phyloP scores from a whole-genome alignment of 176 grass and related monocot genomes.

The Oryza meyeriana region DNA sequence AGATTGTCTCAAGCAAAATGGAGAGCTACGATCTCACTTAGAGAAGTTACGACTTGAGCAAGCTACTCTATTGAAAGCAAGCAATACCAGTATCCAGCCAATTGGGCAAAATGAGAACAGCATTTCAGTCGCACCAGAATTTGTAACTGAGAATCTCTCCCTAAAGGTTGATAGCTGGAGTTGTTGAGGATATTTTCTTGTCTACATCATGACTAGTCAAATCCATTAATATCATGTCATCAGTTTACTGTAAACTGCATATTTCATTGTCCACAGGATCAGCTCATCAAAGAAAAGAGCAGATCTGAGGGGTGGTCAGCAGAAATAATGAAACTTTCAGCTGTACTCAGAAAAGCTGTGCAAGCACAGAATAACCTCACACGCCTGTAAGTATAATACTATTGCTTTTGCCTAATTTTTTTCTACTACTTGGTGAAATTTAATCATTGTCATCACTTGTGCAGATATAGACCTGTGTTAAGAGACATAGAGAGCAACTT shows the following conservation, averaged over 20 bases:
- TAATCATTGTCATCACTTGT: conserved; percentile 24
- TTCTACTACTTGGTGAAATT: not conserved
- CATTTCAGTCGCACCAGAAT: conserved; percentile 41
- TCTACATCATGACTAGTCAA: conserved; percentile 1
- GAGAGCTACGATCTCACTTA: conserved; percentile 63
- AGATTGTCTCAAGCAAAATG: conserved; percentile 91
- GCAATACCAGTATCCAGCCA: conserved; percentile 34
- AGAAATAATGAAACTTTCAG: conserved; percentile 87
- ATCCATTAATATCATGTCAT: conserved; percentile 11
- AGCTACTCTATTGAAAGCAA: conserved; percentile 40
- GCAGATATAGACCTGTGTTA: conserved; percentile 85
- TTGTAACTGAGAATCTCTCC: conserved; percentile 50
- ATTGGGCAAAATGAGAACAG: conserved; percentile 50
- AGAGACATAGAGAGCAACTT: conserved; percentile 77
- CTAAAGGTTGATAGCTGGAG: conserved; percentile 59
- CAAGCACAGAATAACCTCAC: conserved; percentile 68
- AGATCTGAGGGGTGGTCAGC: conserved; percentile 59
- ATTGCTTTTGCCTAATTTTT: not conserved
- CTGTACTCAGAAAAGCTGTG: conserved; percentile 70
- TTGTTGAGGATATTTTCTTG: conserved; percentile 4
- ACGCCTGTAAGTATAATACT: conserved; percentile 52
- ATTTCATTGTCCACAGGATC: conserved; percentile 51
- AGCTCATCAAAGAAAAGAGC: conserved; percentile 72
- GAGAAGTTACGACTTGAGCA: conserved; percentile 80
- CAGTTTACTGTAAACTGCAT: conserved; percentile 11